Conservation (phyloP, 2,329 filamentous ascomycete species). For the Aspergillus spinulosporus region DNA sequence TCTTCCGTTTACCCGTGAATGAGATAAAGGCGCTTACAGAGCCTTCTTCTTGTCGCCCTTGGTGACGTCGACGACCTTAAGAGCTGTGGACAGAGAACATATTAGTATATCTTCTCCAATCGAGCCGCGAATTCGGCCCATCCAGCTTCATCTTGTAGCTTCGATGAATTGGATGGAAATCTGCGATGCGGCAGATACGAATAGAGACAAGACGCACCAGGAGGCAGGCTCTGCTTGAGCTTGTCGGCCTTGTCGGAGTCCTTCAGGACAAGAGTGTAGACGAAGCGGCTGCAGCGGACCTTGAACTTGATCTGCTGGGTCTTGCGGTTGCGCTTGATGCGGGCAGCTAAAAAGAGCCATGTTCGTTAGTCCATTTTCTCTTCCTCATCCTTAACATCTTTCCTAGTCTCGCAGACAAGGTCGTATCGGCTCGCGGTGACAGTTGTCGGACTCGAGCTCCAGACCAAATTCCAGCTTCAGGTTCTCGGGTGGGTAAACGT, state of each 20-base stretch:
- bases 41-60: constrained; percentile 49
- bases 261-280: constrained; percentile 98
- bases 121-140: neutral
- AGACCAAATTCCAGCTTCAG: neutral
- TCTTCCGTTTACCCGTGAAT: constrained; percentile 25
- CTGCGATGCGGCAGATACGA: neutral
- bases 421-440: no score
- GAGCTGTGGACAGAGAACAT: constrained; percentile 33
- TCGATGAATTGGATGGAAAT: neutral
- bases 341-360: constrained; percentile 62
- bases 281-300: constrained; percentile 94
- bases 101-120: constrained; percentile 24
- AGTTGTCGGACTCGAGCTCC: neutral
- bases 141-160: neutral
- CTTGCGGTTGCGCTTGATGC: constrained; percentile 95
- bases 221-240: constrained; percentile 98
- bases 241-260: constrained; percentile 99
- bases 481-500: constrained; percentile 51
- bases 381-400: no score
- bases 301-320: constrained; percentile 99
- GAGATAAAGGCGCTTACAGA: constrained; percentile 37
- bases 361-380: constrained; percentile 3
- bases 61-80: constrained; percentile 48
- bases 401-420: no score
- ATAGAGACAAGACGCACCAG: constrained; percentile 67